phyloP scores from a whole-genome alignment of 768 basidiomycete genomes.

The Trametopsis cervina region DNA sequence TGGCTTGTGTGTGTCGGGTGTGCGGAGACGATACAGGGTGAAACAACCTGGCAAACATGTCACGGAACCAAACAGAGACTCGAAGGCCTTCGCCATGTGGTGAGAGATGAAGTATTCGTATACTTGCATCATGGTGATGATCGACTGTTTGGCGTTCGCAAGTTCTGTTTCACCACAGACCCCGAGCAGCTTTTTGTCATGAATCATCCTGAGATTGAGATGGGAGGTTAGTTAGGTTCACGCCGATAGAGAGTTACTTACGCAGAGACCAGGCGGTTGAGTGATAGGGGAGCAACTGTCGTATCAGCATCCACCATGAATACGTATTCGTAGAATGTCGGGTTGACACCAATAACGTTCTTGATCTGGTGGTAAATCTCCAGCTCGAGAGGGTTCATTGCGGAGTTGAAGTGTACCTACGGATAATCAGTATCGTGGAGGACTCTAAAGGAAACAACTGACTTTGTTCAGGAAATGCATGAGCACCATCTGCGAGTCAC shows the following conservation, averaged over 20 bases:
- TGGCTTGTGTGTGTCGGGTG: conserved; percentile 93
- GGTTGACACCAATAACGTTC: conserved; percentile 99
- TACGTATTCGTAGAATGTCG: conserved; percentile 94
- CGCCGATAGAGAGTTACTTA: conserved; percentile 41
- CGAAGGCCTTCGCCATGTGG: conserved; percentile 98
- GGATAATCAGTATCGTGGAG: not conserved
- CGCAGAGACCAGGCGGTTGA: conserved; percentile 91
- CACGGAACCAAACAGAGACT: conserved; percentile 93
- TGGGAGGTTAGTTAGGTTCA: too few relatives aligned
- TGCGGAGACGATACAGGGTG: conserved; percentile 92
- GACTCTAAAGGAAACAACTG: conserved; percentile 11
- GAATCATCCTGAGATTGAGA: conserved; percentile 68
- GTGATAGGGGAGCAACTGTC: conserved; percentile 77
- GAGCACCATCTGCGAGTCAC: conserved; percentile 92
- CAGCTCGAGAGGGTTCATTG: conserved; percentile 94
- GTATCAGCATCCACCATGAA: conserved; percentile 96
- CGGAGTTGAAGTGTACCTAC: conserved; percentile 92
- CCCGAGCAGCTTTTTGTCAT: conserved; percentile 90
- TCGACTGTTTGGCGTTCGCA: conserved; percentile 89
- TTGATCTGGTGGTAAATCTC: conserved; percentile 99
- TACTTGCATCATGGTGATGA: conserved; percentile 98
- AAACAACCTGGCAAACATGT: conserved; percentile 99
- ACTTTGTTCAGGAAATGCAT: conserved; percentile 99
- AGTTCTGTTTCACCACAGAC: conserved; percentile 94
- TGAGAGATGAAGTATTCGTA: conserved; percentile 99